Percentiles rank a stretch among this genome's conserved stretches.
phyloP scores from a whole-genome alignment of 495 filamentous ascomycete species.

The Penicillium chermesinum region DNA sequence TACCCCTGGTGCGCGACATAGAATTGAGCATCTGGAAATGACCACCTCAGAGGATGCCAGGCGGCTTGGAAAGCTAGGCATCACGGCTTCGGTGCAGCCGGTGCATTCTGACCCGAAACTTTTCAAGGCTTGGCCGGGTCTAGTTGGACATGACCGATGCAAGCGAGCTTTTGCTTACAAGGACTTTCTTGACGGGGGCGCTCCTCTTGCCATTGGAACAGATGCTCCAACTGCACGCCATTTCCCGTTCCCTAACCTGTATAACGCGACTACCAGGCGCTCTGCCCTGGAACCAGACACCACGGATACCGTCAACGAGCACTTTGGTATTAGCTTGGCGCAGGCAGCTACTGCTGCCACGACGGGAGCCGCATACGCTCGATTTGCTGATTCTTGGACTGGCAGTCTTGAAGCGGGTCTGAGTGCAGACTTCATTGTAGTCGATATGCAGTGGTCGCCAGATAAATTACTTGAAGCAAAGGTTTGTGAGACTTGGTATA shows the following conservation, averaged over 20 bases:
- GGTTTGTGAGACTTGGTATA: slow-evolving; percentile 54
- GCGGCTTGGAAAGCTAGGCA: slow-evolving; percentile 49
- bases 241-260: slow-evolving; percentile 49
- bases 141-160: slow-evolving; percentile 51
- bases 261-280: slow-evolving; percentile 53
- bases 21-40: slow-evolving; percentile 60
- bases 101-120: slow-evolving; percentile 59
- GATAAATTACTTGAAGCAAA: slow-evolving; percentile 47
- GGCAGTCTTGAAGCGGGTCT: slow-evolving; percentile 45
- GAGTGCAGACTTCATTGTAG: slow-evolving; percentile 54
- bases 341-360: slow-evolving; percentile 53
- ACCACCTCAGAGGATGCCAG: slow-evolving; percentile 47
- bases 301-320: slow-evolving; percentile 44
- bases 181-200: slow-evolving; percentile 53
- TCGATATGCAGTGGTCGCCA: slow-evolving; percentile 52
- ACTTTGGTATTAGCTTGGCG: slow-evolving; percentile 48
- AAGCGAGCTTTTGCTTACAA: slow-evolving; percentile 57
- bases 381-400: slow-evolving; percentile 51
- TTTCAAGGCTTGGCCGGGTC: slow-evolving; percentile 52
- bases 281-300: slow-evolving; percentile 48
- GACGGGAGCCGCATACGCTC: slow-evolving; percentile 53
- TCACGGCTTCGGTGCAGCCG: slow-evolving; percentile 59
- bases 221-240: slow-evolving; percentile 57
- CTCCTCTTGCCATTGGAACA: slow-evolving; percentile 52
- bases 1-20: slow-evolving; percentile 38